Evolutionary conservation across 148 eudicot species (phyloP).

Genomic region (Chenopodium suecicum): DNA sequence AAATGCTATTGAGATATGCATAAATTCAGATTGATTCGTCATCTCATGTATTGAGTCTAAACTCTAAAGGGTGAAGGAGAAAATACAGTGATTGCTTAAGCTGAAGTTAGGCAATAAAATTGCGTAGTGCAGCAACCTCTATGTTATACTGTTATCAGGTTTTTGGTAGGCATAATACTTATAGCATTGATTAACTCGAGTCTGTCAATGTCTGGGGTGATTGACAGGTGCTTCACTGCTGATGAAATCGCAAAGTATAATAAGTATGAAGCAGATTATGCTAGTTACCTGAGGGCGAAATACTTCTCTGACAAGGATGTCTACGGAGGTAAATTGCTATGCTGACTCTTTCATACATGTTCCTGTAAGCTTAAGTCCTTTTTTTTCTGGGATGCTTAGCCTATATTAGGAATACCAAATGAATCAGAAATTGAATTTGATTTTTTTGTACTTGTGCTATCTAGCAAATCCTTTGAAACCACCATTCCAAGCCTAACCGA

Average conservation of each 20-base stretch:
- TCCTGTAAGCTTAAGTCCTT: not conserved
- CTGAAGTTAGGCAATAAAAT: not conserved
- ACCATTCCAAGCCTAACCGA: not conserved
- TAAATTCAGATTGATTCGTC: not conserved
- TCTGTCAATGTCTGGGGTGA: not conserved
- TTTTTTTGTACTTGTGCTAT: not conserved
- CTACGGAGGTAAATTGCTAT: slow-evolving; percentile 57
- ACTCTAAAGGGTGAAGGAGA: not conserved
- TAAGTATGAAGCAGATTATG: slow-evolving; percentile 38
- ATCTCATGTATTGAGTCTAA: not conserved
- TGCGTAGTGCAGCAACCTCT: not conserved
- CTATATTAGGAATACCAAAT: not conserved
- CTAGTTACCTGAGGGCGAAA: slow-evolving; percentile 49
- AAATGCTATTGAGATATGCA: not conserved
- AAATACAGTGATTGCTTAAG: not conserved
- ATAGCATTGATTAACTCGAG: not conserved
- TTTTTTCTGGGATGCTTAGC: not conserved
- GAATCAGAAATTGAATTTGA: not conserved
- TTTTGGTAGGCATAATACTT: not conserved
- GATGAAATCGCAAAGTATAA: slow-evolving; percentile 32
- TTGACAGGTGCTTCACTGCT: slow-evolving; percentile 31
- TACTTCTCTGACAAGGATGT: slow-evolving; percentile 67
- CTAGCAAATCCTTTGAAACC: not conserved
- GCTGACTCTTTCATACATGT: not conserved
- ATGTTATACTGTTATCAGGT: not conserved